Evolutionary conservation across 2,329 filamentous ascomycete species (phyloP).

Genomic region (Sporothrix curviconia): DNA sequence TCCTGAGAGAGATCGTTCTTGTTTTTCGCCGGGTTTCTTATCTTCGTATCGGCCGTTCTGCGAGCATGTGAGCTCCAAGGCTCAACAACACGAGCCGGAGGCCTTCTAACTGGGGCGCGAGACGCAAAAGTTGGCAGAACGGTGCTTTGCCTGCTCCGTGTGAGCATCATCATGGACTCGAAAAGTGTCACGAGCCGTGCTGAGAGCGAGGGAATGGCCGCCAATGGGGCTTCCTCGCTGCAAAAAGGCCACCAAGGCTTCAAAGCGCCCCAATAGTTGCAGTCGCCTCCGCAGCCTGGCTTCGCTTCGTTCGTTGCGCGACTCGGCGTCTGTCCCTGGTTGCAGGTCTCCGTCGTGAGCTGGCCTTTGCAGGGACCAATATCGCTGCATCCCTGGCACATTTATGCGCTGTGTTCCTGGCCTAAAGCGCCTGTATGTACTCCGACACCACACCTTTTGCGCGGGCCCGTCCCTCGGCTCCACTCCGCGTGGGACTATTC

Average conservation of each 20-base stretch:
- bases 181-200: too few species aligned
- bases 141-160: too few species aligned
- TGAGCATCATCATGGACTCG: neutral
- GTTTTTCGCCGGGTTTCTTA: neutral
- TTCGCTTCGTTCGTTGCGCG: too few species aligned
- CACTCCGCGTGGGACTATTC: conserved; percentile 10
- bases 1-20: neutral
- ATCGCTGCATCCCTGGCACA: conserved; percentile 1
- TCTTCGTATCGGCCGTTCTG: neutral
- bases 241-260: too few species aligned
- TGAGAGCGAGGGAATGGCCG: too few species aligned
- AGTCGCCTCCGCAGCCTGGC: too few species aligned
- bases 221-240: too few species aligned
- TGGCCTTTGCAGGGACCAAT: neutral
- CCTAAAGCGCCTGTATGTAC: neutral
- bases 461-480: conserved; percentile 9
- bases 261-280: too few species aligned
- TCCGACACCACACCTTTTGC: neutral
- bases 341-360: too few species aligned
- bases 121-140: neutral
- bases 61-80: too few species aligned
- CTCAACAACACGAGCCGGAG: conserved; percentile 3
- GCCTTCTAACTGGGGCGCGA: neutral
- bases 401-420: conserved; percentile 6
- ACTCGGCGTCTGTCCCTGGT: too few species aligned